Conservation (phyloP, 352 stramenopile genomes). For the Phytophthora uliginosa region DNA sequence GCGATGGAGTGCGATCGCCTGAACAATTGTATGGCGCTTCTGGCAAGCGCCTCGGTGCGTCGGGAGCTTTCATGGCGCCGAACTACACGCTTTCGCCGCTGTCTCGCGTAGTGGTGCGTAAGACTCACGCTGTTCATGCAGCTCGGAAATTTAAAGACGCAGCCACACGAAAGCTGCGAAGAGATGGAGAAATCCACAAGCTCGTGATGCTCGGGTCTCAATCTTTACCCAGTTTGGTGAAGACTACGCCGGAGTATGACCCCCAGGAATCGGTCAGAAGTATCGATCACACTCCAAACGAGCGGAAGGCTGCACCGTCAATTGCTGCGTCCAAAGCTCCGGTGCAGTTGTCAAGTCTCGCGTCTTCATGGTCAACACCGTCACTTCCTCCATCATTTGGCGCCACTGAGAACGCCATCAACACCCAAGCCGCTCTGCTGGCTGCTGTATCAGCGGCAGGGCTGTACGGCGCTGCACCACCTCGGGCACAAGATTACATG, state of each 20-base stretch:
- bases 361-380: constrained; percentile 16
- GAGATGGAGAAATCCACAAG: constrained; percentile 20
- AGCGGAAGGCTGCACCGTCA: background rate
- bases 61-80: background rate
- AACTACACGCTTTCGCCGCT: constrained; percentile 51
- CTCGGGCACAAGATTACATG: constrained; percentile 4
- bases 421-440: constrained; percentile 37
- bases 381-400: constrained; percentile 6
- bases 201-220: constrained; percentile 24
- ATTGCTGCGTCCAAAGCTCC: constrained; percentile 7
- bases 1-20: background rate
- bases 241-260: background rate
- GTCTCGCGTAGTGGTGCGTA: constrained; percentile 51
- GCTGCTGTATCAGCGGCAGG: constrained; percentile 42
- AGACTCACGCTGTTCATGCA: constrained; percentile 48
- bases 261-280: background rate
- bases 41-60: constrained; percentile 2
- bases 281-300: constrained; percentile 9
- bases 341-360: constrained; percentile 19
- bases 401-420: background rate
- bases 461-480: constrained; percentile 38
- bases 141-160: constrained; percentile 60
- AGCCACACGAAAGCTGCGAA: constrained; percentile 20
- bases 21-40: constrained; percentile 9
- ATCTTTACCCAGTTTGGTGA: constrained; percentile 29